These are phyloP conservation scores for Astrocystis sublimbata DNA, from an alignment of 495 filamentous ascomycete species.

Conservation along the genomic window DNA sequence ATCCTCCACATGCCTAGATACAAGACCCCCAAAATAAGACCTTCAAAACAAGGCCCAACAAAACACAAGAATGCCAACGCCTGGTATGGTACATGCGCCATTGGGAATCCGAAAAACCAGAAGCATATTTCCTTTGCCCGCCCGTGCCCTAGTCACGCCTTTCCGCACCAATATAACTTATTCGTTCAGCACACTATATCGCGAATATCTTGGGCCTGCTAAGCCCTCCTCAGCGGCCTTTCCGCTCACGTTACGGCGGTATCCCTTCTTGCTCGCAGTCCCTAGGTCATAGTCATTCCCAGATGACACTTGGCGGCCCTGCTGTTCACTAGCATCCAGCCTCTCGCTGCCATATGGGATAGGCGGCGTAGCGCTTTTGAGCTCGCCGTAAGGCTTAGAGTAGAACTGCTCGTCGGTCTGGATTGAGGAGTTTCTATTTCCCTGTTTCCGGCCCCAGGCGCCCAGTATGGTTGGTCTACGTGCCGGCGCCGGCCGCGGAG, in stretches of 20 bases:
- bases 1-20: conserved; percentile 1
- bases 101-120: conserved; percentile 5
- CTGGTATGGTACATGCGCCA: not conserved
- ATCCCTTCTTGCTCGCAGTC: conserved; percentile 31
- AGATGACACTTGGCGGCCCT: conserved; percentile 48
- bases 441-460: conserved; percentile 23
- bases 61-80: conserved; percentile 7
- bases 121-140: not conserved
- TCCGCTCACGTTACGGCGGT: conserved; percentile 72
- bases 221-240: conserved; percentile 81
- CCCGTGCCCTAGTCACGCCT: not conserved
- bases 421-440: conserved; percentile 44
- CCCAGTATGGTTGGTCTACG: conserved; percentile 12
- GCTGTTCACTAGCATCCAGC: not conserved
- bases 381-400: conserved; percentile 52
- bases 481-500: not conserved
- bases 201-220: conserved; percentile 26
- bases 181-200: conserved; percentile 36
- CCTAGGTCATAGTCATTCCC: conserved; percentile 63
- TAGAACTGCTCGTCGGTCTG: conserved; percentile 57
- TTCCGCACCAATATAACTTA: not conserved
- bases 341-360: conserved; percentile 39
- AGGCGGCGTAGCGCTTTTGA: conserved; percentile 49
- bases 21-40: no score
- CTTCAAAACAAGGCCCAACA: no score